Evolutionary conservation across 805 yeast species (phyloP), one percentile per base, ranked within the genome.

Genomic region (Yamadazyma paraphyllophila): DNA sequence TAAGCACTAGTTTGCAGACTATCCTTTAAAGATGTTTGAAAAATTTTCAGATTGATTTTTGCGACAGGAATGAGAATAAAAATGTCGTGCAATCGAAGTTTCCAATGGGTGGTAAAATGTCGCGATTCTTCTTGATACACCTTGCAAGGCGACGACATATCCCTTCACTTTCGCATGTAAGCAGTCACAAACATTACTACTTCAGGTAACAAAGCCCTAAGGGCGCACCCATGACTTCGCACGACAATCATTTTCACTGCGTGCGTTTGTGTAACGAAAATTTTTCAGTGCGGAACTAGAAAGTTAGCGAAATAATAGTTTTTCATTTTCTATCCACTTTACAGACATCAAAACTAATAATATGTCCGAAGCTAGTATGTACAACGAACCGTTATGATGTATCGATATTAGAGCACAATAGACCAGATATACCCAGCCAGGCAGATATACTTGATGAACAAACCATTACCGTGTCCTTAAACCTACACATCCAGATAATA

Each of bases 1-100:
- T 52, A 52, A 52, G 55, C 55, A 42, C 30, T 32, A 26, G 39
- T 41, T 39, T 39, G 88, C 92, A 79, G 92, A 85, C 91, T 85
- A 85, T 84, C 82, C 91, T 78, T 85, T 84, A 27, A 37, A 34
- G 41, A 49, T 49, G 47, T 30, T 47, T 46, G 52, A 56, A 54
- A 52, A 53, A 43, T 51, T 53, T 53, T 40, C 38, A 37, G 33
- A 25, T 14, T 12, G 11, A n/a, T 15, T 13, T 29, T 13, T 29
- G 32, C 24, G 24, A 20, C 24, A 20, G 24, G 24, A 20, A 20
- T 29, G 32, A 4, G 32, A 29, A 13, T 29, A 29, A 29, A n/a
- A 32, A 34, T 35, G 44, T 39, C 44, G 39, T 20, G 24, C 24
- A 3, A 20, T 20, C 24, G 6, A 3, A 6, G 24, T 3, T 20